Evolutionary conservation across 495 filamentous ascomycete species (phyloP).

Genomic region (Thozetella sp.): DNA sequence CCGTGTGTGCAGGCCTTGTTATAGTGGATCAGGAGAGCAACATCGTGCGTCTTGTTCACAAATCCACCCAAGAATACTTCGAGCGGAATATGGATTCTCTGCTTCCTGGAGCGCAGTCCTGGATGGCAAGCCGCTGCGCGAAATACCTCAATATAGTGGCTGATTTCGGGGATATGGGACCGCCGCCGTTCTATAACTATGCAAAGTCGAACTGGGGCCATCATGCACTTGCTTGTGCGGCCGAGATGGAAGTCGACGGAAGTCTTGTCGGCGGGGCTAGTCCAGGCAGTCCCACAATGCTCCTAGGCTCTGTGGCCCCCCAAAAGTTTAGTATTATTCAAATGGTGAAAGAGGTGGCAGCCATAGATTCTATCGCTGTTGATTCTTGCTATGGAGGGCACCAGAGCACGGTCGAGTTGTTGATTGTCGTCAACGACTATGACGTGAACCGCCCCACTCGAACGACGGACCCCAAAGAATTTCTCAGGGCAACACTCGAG

Average conservation of each 20-base stretch:
- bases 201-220: slow-evolving; percentile 43
- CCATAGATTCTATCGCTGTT: background rate
- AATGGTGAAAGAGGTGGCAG: background rate
- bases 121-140: slow-evolving; percentile 33
- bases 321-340: background rate
- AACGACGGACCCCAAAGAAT: background rate
- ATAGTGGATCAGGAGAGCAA: slow-evolving; percentile 43
- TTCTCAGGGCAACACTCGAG: background rate
- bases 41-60: slow-evolving; percentile 55
- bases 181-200: slow-evolving; percentile 38
- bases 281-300: background rate
- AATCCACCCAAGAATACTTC: slow-evolving; percentile 54
- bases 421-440: background rate
- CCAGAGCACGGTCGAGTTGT: background rate
- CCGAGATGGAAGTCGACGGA: background rate
- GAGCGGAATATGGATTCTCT: slow-evolving; percentile 26
- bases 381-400: background rate
- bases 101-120: slow-evolving; percentile 29
- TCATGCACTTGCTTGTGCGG: slow-evolving; percentile 23
- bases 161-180: slow-evolving; percentile 17
- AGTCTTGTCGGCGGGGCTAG: background rate
- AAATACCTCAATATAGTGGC: slow-evolving; percentile 7
- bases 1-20: slow-evolving; percentile 53
- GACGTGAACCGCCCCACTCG: background rate
- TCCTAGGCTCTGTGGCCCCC: background rate